A percentile compares a stretch with the other conserved stretches of the same genome.
Conservation (phyloP, 371 early-diverging fungal genomes). For the Mortierella sp. region DNA sequence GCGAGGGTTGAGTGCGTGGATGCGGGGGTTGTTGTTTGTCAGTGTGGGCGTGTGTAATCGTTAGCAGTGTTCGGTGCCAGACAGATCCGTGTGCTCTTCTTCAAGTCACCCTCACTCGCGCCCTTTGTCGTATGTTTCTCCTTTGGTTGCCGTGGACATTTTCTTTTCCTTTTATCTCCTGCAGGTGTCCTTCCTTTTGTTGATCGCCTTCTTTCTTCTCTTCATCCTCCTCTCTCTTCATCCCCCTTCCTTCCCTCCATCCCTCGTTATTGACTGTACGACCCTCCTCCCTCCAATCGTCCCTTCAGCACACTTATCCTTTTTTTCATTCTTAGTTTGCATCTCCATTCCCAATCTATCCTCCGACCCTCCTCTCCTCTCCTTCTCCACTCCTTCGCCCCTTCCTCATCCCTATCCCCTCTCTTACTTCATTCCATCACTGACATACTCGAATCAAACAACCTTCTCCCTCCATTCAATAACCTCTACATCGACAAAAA, state of each 20-base stretch:
- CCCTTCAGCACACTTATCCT: not conserved
- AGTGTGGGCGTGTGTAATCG: too few species aligned
- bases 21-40: too few species aligned
- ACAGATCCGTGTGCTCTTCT: not conserved
- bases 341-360: not conserved
- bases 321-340: not conserved
- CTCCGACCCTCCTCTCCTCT: constrained; percentile 9
- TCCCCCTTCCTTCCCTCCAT: not conserved
- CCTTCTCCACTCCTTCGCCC: not conserved
- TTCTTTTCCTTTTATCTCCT: constrained; percentile 1
- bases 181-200: not conserved
- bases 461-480: not conserved
- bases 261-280: not conserved
- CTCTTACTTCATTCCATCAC: not conserved
- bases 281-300: not conserved
- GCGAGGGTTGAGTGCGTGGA: too few species aligned
- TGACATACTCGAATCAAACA: not conserved
- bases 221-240: not conserved
- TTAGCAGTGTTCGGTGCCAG: not conserved
- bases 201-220: constrained; percentile 1
- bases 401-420: not conserved
- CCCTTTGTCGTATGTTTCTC: not conserved
- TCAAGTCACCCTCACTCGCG: not conserved
- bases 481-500: not conserved
- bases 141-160: constrained; percentile 1